Evolutionary conservation across 73 alveolate genomes (phyloP).

Genomic region (Paramecium pentaurelia): DNA sequence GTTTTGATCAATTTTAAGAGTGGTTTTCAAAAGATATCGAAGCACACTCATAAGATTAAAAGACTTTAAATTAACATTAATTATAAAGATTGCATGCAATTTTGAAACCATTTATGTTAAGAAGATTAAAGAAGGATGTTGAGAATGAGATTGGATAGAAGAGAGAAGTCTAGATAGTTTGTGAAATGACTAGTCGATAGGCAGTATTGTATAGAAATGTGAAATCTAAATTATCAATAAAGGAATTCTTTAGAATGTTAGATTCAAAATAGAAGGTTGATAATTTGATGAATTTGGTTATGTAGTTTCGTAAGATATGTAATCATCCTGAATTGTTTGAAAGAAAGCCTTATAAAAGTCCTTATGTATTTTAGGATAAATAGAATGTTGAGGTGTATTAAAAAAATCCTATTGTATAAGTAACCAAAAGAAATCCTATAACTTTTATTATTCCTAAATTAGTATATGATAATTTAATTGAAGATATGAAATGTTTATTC

Average conservation of each 20-base stretch:
- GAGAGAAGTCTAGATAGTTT: constrained; percentile 83
- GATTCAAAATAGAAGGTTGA: constrained; percentile 91
- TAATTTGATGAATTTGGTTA: constrained; percentile 94
- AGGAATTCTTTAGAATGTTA: constrained; percentile 88
- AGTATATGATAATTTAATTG: constrained; percentile 73
- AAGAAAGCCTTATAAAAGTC: constrained; percentile 91
- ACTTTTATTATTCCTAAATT: constrained; percentile 80
- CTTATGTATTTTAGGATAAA: constrained; percentile 78
- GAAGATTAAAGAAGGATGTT: constrained; percentile 96
- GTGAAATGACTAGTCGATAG: constrained; percentile 96
- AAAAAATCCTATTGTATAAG: constrained; percentile 53
- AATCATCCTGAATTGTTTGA: constrained; percentile 98
- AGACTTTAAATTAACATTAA: constrained; percentile 90
- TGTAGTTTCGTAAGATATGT: constrained; percentile 96
- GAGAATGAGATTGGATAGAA: constrained; percentile 97
- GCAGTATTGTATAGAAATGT: constrained; percentile 86
- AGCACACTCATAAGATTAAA: constrained; percentile 90
- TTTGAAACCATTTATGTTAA: constrained; percentile 97
- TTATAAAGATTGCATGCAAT: constrained; percentile 93
- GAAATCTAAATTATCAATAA: constrained; percentile 86
- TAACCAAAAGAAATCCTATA: constrained; percentile 72
- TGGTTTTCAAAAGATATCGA: constrained; percentile 99
- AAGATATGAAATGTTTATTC: background rate
- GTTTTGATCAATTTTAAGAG: constrained; percentile 97
- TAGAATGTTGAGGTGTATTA: constrained; percentile 65